Percentiles rank a stretch among this genome's conserved stretches.
Evolutionary conservation across 805 yeast species (phyloP).

Genomic region (Lachancea nothofagi): DNA sequence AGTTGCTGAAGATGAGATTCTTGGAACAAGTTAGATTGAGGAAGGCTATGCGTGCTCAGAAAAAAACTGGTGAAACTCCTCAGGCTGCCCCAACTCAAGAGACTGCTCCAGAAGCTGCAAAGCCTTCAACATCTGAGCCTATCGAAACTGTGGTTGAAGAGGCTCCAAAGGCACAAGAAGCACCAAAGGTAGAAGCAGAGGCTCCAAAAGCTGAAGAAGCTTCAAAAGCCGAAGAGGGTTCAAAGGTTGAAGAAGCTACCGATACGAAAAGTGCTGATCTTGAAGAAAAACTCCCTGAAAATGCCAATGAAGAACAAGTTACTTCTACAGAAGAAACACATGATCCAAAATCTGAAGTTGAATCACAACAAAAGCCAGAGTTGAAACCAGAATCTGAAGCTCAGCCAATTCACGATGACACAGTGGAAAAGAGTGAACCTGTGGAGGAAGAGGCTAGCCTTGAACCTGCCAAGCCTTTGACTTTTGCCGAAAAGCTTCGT

Average conservation of each 20-base stretch:
- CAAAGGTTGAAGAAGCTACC: not conserved
- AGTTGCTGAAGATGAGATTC: conserved; percentile 24
- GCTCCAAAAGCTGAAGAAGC: conserved; percentile 1
- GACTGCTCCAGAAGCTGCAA: conserved; percentile 9
- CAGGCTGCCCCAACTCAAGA: conserved; percentile 8
- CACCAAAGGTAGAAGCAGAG: not conserved
- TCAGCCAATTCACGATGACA: no score
- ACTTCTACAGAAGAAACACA: no score
- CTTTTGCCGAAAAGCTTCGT: conserved; percentile 26
- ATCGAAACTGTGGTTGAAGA: conserved; percentile 5
- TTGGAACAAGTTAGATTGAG: conserved; percentile 28
- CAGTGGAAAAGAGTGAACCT: conserved; percentile 4
- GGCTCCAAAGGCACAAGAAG: conserved; percentile 13
- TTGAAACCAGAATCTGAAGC: no score
- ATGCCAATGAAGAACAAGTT: not conserved
- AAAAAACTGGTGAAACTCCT: conserved; percentile 14
- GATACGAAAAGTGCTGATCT: not conserved
- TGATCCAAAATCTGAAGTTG: not conserved
- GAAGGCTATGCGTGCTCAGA: conserved; percentile 28
- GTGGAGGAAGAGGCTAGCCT: conserved; percentile 13
- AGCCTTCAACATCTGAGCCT: not conserved
- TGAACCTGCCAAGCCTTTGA: conserved; percentile 13
- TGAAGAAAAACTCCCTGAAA: conserved; percentile 1
- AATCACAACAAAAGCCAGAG: no score
- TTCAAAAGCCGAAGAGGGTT: no score